Evolutionary conservation across 106 monocot genomes (phyloP).

Genomic region (Narthecium ossifragum): DNA sequence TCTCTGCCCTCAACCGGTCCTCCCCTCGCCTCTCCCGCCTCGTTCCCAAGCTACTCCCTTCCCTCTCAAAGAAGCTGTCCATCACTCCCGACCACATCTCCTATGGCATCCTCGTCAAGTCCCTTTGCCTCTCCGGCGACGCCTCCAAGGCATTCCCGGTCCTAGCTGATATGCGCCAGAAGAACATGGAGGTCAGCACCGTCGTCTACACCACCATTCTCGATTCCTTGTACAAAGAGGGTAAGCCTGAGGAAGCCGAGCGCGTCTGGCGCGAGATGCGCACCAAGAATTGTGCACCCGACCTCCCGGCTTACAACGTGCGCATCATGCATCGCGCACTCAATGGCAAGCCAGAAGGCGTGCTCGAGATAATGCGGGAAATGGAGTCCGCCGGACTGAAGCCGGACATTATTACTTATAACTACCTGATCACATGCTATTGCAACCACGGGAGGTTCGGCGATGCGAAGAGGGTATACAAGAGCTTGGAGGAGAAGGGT

Average conservation of each 20-base stretch:
- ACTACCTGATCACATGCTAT: constrained; percentile 45
- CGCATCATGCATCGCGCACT: constrained; percentile 27
- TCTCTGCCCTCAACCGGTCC: constrained; percentile 37
- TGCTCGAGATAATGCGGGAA: constrained; percentile 36
- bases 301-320: constrained; percentile 42
- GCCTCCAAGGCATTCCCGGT: constrained; percentile 17
- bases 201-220: constrained; percentile 52
- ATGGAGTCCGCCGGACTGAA: constrained; percentile 36
- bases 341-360: constrained; percentile 15
- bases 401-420: constrained; percentile 43
- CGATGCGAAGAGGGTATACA: constrained; percentile 50
- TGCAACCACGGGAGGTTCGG: constrained; percentile 30
- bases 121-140: constrained; percentile 32
- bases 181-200: constrained; percentile 18
- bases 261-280: constrained; percentile 51
- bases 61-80: constrained; percentile 27
- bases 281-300: constrained; percentile 19
- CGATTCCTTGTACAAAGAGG: constrained; percentile 42
- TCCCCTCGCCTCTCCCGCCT: constrained; percentile 12
- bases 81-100: constrained; percentile 43
- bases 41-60: constrained; percentile 41
- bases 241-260: constrained; percentile 38
- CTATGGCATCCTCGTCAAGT: constrained; percentile 48
- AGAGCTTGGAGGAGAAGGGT: constrained; percentile 27
- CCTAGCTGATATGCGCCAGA: constrained; percentile 36